These are phyloP conservation scores for Kernera saxatilis DNA, from an alignment of 345 rosid genomes.

Conservation along the genomic window DNA sequence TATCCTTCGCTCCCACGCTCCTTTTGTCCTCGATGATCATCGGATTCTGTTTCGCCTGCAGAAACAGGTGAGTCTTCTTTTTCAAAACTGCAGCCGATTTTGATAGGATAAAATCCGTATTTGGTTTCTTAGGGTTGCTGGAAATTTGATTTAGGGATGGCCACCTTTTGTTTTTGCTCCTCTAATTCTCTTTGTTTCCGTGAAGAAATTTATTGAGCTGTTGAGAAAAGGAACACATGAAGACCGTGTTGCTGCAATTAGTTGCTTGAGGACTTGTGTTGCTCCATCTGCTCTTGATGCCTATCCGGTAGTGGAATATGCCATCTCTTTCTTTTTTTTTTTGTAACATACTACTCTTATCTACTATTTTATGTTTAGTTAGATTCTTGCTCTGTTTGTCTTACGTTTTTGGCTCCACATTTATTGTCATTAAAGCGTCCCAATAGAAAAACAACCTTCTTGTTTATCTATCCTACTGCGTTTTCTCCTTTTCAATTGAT, in stretches of 20 bases:
- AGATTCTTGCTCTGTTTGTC: slow-evolving; percentile 5
- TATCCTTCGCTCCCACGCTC: slow-evolving; percentile 60
- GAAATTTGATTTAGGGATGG: neutral
- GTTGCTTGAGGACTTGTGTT: slow-evolving; percentile 68
- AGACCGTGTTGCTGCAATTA: slow-evolving; percentile 62
- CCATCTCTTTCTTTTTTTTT: neutral
- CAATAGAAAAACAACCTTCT: neutral
- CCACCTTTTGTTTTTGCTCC: neutral
- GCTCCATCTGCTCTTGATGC: slow-evolving; percentile 99
- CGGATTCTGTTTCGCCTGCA: slow-evolving; percentile 77
- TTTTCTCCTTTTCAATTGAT: neutral
- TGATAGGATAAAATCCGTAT: neutral
- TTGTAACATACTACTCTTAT: neutral
- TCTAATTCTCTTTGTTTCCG: neutral
- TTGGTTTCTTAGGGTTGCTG: slow-evolving; percentile 6
- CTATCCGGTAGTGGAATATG: slow-evolving; percentile 56
- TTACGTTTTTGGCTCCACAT: neutral
- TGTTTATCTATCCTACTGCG: neutral
- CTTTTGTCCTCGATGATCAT: slow-evolving; percentile 72
- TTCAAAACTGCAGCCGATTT: neutral
- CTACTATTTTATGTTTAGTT: neutral
- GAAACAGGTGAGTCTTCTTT: slow-evolving; percentile 60
- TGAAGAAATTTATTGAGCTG: slow-evolving; percentile 87
- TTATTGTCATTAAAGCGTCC: neutral
- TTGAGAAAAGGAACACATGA: slow-evolving; percentile 69